Evolutionary conservation across 805 yeast genomes (phyloP).

Genomic region (Spathaspora hagerdaliae): DNA sequence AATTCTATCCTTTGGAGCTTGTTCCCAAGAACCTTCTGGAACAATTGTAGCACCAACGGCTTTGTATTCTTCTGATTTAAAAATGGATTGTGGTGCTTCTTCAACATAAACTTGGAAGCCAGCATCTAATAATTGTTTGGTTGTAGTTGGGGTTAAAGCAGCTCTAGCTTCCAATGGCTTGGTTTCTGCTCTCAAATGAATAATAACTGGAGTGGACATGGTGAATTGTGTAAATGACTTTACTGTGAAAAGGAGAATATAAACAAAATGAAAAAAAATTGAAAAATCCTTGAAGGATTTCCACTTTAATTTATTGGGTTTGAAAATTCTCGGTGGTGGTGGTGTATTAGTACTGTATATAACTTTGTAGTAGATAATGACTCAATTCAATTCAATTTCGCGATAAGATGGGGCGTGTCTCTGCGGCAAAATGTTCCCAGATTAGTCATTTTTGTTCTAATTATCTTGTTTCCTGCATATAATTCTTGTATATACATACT

Average conservation of each 20-base stretch:
- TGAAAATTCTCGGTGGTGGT: too few species aligned
- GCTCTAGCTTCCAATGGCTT: constrained; percentile 98
- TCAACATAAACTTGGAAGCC: constrained; percentile 90
- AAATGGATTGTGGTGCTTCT: constrained; percentile 79
- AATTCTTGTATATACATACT: not conserved
- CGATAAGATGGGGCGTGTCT: too few species aligned
- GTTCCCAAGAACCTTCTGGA: constrained; percentile 89
- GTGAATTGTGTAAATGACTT: not conserved
- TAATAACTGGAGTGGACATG: constrained; percentile 36
- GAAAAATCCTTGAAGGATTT: too few species aligned
- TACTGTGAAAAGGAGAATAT: not conserved
- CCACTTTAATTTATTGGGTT: too few species aligned
- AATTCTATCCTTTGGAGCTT: constrained; percentile 86
- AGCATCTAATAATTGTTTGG: constrained; percentile 76
- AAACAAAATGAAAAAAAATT: not conserved
- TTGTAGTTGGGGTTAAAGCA: constrained; percentile 89
- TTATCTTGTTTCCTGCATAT: not conserved
- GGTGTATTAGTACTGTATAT: too few species aligned
- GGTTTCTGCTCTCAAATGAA: constrained; percentile 94
- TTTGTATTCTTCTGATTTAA: constrained; percentile 70
- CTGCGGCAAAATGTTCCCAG: too few species aligned
- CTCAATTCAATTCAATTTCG: not conserved
- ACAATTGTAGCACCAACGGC: constrained; percentile 83
- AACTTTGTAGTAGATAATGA: not conserved
- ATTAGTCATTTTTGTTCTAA: too few species aligned